Evolutionary conservation across 192 early-diverging fungal genomes (phyloP).

Genomic region (Entomortierella lignicola): DNA sequence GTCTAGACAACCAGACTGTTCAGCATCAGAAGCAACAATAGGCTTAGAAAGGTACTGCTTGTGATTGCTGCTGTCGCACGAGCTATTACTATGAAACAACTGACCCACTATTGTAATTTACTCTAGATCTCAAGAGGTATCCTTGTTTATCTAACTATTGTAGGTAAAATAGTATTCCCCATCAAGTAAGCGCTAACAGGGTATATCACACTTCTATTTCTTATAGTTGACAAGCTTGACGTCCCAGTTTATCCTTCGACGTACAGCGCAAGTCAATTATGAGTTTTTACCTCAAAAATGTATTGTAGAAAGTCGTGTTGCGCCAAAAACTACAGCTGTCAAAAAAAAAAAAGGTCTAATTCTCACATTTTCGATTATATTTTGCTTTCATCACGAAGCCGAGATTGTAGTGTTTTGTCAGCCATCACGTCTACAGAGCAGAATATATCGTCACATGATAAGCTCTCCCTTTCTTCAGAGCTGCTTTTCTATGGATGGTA

Average conservation of each 20-base stretch:
- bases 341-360: neutral
- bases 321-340: neutral
- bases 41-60: slow-evolving; percentile 29
- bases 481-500: slow-evolving; percentile 43
- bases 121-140: slow-evolving; percentile 3
- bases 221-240: slow-evolving; percentile 56
- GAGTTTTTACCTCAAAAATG: slow-evolving; percentile 70
- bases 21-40: slow-evolving; percentile 4
- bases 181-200: too few relatives aligned
- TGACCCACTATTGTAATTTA: neutral
- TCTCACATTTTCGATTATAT: neutral
- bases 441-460: slow-evolving; percentile 48
- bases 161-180: too few relatives aligned
- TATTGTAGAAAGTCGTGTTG: neutral
- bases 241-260: slow-evolving; percentile 67
- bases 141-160: too few relatives aligned
- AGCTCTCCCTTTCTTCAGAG: slow-evolving; percentile 29
- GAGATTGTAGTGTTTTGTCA: slow-evolving; percentile 68
- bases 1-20: slow-evolving; percentile 55
- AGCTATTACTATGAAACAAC: neutral
- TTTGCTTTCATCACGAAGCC: slow-evolving; percentile 18
- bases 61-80: neutral
- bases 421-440: slow-evolving; percentile 56
- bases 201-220: too few relatives aligned
- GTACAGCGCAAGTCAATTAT: slow-evolving; percentile 63